These are phyloP conservation scores for Dictyostelium purpureum DNA, from an alignment of 78 protist genomes.

Conservation along the genomic window DNA sequence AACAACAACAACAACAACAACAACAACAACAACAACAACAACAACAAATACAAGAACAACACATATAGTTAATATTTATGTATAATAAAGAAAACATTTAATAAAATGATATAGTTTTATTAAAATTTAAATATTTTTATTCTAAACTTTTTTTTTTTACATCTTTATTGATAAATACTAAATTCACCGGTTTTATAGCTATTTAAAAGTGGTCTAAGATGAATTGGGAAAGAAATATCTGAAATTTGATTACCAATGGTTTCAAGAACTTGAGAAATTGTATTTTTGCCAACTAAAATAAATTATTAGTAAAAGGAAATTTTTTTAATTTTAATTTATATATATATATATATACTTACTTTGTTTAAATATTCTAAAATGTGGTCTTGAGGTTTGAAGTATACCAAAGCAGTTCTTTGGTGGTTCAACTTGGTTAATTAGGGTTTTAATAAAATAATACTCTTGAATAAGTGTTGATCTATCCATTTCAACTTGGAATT, in stretches of 20 bases:
- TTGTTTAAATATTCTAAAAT: conserved; percentile 48
- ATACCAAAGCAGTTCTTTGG: conserved; percentile 43
- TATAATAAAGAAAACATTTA: no score
- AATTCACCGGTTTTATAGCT: conserved; percentile 26
- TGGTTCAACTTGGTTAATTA: conserved; percentile 1
- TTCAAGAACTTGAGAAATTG: conserved; percentile 17
- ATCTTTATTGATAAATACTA: conserved; percentile 5
- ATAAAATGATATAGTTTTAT: neutral
- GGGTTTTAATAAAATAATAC: neutral
- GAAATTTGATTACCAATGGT: conserved; percentile 35
- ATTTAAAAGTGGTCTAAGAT: conserved; percentile 19
- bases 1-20: neutral
- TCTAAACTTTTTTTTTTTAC: neutral
- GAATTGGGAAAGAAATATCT: conserved; percentile 44
- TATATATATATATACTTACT: no score
- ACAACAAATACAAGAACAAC: no score
- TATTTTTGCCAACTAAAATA: conserved; percentile 43
- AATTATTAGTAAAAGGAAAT: no score
- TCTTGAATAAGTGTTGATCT: conserved; percentile 29
- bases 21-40: neutral
- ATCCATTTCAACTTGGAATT: neutral
- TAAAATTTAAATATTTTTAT: no score
- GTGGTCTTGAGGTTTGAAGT: conserved; percentile 43
- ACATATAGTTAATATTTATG: no score
- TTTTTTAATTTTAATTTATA: no score